Conservation (phyloP, 768 basidiomycete genomes). For the Trametopsis cervina region DNA sequence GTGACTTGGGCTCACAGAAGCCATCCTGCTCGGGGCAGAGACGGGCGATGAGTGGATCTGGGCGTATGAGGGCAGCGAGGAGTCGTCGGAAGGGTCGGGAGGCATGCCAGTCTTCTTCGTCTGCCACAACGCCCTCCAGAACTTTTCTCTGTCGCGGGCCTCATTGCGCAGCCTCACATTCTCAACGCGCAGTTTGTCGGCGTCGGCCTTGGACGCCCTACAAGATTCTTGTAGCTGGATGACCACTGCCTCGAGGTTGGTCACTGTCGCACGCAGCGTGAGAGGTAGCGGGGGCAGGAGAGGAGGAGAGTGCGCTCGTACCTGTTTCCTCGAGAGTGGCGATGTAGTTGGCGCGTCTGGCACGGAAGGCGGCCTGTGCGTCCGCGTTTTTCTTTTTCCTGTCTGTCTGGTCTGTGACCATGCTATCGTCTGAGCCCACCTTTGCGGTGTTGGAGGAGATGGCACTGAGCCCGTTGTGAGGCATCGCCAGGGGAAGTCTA, state of each 20-base stretch:
- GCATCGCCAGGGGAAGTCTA: constrained; percentile 13
- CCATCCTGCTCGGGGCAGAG: constrained; percentile 18
- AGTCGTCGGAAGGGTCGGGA: constrained; percentile 37
- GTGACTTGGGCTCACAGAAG: constrained; percentile 22
- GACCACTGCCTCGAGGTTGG: constrained; percentile 79
- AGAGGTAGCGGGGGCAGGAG: constrained; percentile 7
- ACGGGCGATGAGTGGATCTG: constrained; percentile 19
- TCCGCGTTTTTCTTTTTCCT: constrained; percentile 88
- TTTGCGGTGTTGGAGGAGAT: constrained; percentile 25
- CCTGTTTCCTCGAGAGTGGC: constrained; percentile 80
- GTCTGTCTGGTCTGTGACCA: constrained; percentile 42
- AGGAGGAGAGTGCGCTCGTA: constrained; percentile 17
- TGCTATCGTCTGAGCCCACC: constrained; percentile 32
- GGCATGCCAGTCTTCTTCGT: constrained; percentile 38
- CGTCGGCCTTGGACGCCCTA: constrained; percentile 57
- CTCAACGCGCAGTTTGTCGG: constrained; percentile 56
- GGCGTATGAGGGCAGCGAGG: constrained; percentile 37
- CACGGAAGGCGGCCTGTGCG: constrained; percentile 81
- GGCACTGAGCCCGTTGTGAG: constrained; percentile 19
- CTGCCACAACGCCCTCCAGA: constrained; percentile 66
- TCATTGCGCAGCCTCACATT: constrained; percentile 58
- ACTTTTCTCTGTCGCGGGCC: constrained; percentile 64
- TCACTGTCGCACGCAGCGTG: constrained; percentile 40
- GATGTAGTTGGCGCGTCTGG: constrained; percentile 79
- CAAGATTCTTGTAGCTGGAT: constrained; percentile 78